Evolutionary conservation across 495 filamentous ascomycete genomes (phyloP).

Genomic region (Mytilinidion resinicola): DNA sequence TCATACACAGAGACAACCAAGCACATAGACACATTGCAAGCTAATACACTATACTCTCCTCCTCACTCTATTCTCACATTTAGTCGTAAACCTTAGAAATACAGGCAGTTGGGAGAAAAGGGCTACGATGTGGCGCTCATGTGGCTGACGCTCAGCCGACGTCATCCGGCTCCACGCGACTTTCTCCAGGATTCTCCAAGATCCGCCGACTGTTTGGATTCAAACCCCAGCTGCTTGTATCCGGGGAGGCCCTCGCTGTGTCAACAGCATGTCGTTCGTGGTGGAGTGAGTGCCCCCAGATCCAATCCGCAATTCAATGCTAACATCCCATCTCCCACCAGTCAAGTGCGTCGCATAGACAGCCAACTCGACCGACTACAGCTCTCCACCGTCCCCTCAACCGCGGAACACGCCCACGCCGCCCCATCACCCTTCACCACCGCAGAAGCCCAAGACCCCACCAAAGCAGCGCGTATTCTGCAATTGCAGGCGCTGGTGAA

Average conservation of each 20-base stretch:
- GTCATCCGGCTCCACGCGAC: too few relatives aligned
- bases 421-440: slow-evolving; percentile 20
- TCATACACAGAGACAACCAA: too few relatives aligned
- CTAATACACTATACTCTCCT: too few relatives aligned
- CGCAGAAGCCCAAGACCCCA: slow-evolving; percentile 27
- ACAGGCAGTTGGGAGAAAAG: too few relatives aligned
- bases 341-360: slow-evolving; percentile 74
- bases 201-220: too few relatives aligned
- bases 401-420: slow-evolving; percentile 8
- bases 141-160: too few relatives aligned
- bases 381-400: slow-evolving; percentile 39
- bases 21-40: too few relatives aligned
- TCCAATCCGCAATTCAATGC: not conserved
- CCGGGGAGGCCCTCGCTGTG: not conserved
- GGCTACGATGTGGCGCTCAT: too few relatives aligned
- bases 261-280: slow-evolving; percentile 29
- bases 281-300: slow-evolving; percentile 22
- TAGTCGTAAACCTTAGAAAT: too few relatives aligned
- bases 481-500: slow-evolving; percentile 59
- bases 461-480: slow-evolving; percentile 21
- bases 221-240: not conserved
- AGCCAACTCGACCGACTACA: slow-evolving; percentile 71
- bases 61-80: too few relatives aligned
- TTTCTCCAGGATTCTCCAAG: too few relatives aligned
- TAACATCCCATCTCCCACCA: slow-evolving; percentile 34